phyloP scores from a whole-genome alignment of 2,329 filamentous ascomycete genomes.

The Curvularia sp. region DNA sequence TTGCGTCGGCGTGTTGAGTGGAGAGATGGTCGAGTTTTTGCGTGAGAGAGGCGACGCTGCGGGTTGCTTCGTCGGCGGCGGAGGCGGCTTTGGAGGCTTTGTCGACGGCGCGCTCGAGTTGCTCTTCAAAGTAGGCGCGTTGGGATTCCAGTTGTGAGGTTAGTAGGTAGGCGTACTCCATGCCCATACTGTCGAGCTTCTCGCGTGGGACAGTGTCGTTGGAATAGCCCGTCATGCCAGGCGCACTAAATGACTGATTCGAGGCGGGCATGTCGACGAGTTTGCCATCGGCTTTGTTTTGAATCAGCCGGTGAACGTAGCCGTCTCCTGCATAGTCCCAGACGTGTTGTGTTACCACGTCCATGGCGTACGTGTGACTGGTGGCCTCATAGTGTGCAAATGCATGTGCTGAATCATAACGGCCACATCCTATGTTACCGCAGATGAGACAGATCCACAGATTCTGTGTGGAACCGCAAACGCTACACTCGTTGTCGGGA shows the following conservation, averaged over 20 bases:
- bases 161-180: slow-evolving; percentile 93
- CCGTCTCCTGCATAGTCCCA: slow-evolving; percentile 98
- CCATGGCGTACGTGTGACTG: slow-evolving; percentile 88
- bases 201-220: slow-evolving; percentile 75
- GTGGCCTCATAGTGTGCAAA: slow-evolving; percentile 93
- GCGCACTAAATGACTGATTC: slow-evolving; percentile 31
- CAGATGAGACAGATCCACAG: slow-evolving; percentile 97
- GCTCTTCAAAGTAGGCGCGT: slow-evolving; percentile 90
- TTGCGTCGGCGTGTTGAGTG: slow-evolving; percentile 58
- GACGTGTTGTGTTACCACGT: slow-evolving; percentile 90
- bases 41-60: slow-evolving; percentile 58
- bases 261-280: slow-evolving; percentile 82
- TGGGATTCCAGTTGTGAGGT: slow-evolving; percentile 93
- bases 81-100: slow-evolving; percentile 80
- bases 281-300: slow-evolving; percentile 91
- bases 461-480: slow-evolving; percentile 81
- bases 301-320: slow-evolving; percentile 94
- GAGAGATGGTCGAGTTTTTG: slow-evolving; percentile 62
- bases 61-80: slow-evolving; percentile 67
- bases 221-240: slow-evolving; percentile 54
- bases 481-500: slow-evolving; percentile 74
- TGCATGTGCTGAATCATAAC: slow-evolving; percentile 92
- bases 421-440: slow-evolving; percentile 88
- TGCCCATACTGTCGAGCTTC: slow-evolving; percentile 78
- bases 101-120: slow-evolving; percentile 85